phyloP scores from a whole-genome alignment of 192 early-diverging fungal genomes.

The Coemansia sp. region DNA sequence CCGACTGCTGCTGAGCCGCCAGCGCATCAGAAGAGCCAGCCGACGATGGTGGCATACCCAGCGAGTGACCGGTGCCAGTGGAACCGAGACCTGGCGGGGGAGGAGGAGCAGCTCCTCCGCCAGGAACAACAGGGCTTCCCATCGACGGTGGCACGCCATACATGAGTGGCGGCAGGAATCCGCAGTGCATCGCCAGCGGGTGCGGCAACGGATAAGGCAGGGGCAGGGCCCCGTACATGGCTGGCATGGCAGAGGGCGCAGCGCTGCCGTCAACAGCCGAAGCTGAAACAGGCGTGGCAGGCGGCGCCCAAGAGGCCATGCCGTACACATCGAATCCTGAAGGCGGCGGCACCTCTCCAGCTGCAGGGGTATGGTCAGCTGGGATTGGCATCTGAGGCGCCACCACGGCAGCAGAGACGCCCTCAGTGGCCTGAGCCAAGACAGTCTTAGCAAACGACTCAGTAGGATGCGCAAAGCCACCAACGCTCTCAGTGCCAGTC shows the following conservation, averaged over 20 bases:
- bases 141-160: conserved; percentile 33
- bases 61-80: neutral
- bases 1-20: conserved; percentile 2
- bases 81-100: conserved; percentile 1
- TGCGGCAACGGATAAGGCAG: conserved; percentile 34
- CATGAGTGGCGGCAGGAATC: conserved; percentile 52
- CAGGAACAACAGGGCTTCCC: conserved; percentile 11
- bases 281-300: conserved; percentile 10
- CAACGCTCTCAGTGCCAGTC: conserved; percentile 17
- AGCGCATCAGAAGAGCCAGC: neutral
- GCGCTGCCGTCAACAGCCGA: neutral
- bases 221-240: conserved; percentile 40
- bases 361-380: conserved; percentile 9
- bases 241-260: neutral
- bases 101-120: conserved; percentile 2
- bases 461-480: conserved; percentile 35
- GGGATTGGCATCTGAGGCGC: conserved; percentile 25
- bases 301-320: neutral
- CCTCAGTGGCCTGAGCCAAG: neutral
- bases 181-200: conserved; percentile 49
- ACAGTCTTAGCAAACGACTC: neutral
- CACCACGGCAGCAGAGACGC: neutral
- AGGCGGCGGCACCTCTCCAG: conserved; percentile 10
- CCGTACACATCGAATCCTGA: conserved; percentile 27
- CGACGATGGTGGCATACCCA: neutral